Conservation (phyloP, 2,329 filamentous ascomycete genomes). For the Polychaeton citri region DNA sequence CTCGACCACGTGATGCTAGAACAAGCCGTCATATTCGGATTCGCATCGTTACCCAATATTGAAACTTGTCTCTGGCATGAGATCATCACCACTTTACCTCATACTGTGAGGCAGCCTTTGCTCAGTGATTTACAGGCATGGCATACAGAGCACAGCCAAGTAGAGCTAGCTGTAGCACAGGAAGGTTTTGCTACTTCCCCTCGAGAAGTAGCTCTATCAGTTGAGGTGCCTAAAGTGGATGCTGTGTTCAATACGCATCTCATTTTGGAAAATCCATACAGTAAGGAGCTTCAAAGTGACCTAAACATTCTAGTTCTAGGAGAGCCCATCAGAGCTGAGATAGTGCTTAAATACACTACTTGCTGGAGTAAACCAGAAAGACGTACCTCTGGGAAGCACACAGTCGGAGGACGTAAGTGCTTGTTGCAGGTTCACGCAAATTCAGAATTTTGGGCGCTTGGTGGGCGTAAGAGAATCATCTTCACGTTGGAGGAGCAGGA, state of each 20-base stretch:
- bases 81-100: constrained; percentile 38
- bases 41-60: constrained; percentile 39
- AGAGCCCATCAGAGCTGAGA: constrained; percentile 49
- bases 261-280: neutral
- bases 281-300: neutral
- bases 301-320: constrained; percentile 41
- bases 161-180: no score
- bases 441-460: neutral
- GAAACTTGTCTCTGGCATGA: constrained; percentile 41
- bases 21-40: constrained; percentile 38
- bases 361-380: constrained; percentile 29
- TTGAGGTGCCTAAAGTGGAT: constrained; percentile 73
- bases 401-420: neutral
- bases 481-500: neutral
- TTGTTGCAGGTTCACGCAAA: neutral
- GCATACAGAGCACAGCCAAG: no score
- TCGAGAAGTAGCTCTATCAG: constrained; percentile 64
- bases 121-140: constrained; percentile 42
- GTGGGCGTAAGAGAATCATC: neutral
- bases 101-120: constrained; percentile 32
- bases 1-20: constrained; percentile 39
- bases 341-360: constrained; percentile 44
- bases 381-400: neutral
- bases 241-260: constrained; percentile 38
- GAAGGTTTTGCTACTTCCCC: no score